Conservation (phyloP, 202 grass and related monocot genomes). For the Carex arenaria region DNA sequence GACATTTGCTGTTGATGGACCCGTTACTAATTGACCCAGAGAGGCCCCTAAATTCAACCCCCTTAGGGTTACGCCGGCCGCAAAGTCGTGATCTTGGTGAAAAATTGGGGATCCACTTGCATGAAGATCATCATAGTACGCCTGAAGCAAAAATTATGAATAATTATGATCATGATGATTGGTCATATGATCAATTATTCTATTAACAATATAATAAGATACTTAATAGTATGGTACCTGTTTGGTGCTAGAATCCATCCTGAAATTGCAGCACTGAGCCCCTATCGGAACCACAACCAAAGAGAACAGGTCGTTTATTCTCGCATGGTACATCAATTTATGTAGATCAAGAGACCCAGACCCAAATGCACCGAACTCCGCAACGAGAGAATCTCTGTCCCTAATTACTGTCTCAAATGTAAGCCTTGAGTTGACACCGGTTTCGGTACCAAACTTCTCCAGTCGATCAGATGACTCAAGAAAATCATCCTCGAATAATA, state of each 20-base stretch:
- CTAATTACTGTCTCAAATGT: constrained; percentile 50
- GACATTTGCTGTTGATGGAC: constrained; percentile 25
- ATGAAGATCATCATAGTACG: constrained; percentile 8
- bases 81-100: constrained; percentile 43
- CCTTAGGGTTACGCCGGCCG: constrained; percentile 36
- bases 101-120: constrained; percentile 44
- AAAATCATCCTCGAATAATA: constrained; percentile 34
- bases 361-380: constrained; percentile 38
- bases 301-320: constrained; percentile 41
- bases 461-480: constrained; percentile 32
- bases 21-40: constrained; percentile 46
- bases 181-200: constrained; percentile 20
- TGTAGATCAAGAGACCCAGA: constrained; percentile 33
- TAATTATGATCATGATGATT: constrained; percentile 1
- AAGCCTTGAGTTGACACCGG: constrained; percentile 54
- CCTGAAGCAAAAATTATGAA: neutral
- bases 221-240: constrained; percentile 16
- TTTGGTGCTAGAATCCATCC: constrained; percentile 17
- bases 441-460: constrained; percentile 28
- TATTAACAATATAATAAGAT: neutral
- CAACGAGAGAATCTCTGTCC: constrained; percentile 55
- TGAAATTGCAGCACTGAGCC: constrained; percentile 50
- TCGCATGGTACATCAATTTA: constrained; percentile 46
- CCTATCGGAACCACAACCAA: constrained; percentile 46
- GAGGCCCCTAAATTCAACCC: constrained; percentile 34